Conservation (phyloP, 257 asterid genomes). For the Ophiorrhiza pumila region DNA sequence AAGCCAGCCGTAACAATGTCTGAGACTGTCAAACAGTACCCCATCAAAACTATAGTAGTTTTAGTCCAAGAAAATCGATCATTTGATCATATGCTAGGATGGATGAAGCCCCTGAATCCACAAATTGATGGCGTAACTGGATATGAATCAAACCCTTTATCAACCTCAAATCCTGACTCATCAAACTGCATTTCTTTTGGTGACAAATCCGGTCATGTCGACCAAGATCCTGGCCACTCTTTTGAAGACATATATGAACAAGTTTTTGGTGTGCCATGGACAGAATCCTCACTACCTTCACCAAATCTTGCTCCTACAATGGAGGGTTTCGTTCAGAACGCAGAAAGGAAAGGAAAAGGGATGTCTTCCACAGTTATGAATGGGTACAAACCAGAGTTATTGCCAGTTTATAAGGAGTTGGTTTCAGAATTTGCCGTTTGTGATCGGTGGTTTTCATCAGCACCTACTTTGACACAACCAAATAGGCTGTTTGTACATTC, state of each 20-base stretch:
- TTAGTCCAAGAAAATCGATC: constrained; percentile 77
- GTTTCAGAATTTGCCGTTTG: constrained; percentile 63
- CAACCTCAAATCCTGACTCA: constrained; percentile 33
- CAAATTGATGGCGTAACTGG: constrained; percentile 65
- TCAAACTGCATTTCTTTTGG: constrained; percentile 27
- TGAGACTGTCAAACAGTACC: constrained; percentile 18
- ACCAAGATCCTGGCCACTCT: constrained; percentile 73
- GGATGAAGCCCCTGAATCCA: constrained; percentile 63
- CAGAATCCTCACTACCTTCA: constrained; percentile 21
- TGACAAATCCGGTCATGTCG: constrained; percentile 31
- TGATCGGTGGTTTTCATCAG: constrained; percentile 71
- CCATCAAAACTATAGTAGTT: constrained; percentile 64
- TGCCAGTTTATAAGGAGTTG: constrained; percentile 57
- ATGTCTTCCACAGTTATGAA: constrained; percentile 60
- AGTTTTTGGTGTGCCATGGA: constrained; percentile 50
- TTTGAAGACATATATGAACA: constrained; percentile 60
- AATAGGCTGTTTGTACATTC: constrained; percentile 71
- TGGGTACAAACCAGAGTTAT: constrained; percentile 51
- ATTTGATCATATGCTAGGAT: constrained; percentile 70
- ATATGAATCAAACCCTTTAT: constrained; percentile 46
- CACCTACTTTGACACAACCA: constrained; percentile 64
- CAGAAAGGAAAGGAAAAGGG: constrained; percentile 47
- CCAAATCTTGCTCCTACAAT: constrained; percentile 36
- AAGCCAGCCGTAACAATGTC: constrained; percentile 9
- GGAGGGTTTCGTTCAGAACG: constrained; percentile 83